Base-by-base conservation (phyloP, 2,329 filamentous ascomycete species). In the Mycosphaerella sp. region DNA sequence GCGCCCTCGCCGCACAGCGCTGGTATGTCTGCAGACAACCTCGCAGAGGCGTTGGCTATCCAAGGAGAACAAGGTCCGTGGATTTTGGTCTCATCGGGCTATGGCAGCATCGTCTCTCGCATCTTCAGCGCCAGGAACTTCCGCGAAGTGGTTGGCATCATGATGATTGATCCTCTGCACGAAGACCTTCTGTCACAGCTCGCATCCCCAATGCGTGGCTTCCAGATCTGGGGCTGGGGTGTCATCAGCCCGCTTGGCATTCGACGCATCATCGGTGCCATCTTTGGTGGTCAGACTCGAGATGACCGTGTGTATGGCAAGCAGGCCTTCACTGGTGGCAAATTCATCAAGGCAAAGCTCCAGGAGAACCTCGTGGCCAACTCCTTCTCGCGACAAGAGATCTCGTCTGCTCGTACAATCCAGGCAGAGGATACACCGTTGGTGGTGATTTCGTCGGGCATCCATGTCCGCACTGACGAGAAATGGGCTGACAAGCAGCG, bases 1-100 rank as follows among this genome's bases (percentile, higher is more conserved):
- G 89, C 91, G 0, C 93, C 93, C 1, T 96, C 90, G 5, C 93
- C 93, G 0, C 84, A 95, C 62, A 95, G 88, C 4, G 91, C 89
- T 4, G 89, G 90, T 39, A 95, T 96, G 80, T 85, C 87, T n/a
- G 84, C 87, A 4, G 89, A 95, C 64, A 88, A 84, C 0, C 75
- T 97, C 21, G 90, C 88, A 39, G 90, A 97, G 71, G 88, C 89
- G 2, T 78, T 98, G 5, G 84, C 85, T 1, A 76, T 81, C 36
- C 82, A 86, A 3, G 89, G 85, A 21, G 93, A 97, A 71, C 77
- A 82, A 42, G 90, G 91, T 0, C 91, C 93, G 0, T 98, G 87
- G 86, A 78, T 98, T 25, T 75, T 96, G 4, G 85, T 89, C 32
- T 89, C 87, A 41, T 87, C 89, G 3, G 91, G 91, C 25, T 80